These are phyloP conservation scores for Peniophora sp. DNA, from an alignment of 1,284 basidiomycete species.

Conservation along the genomic window DNA sequence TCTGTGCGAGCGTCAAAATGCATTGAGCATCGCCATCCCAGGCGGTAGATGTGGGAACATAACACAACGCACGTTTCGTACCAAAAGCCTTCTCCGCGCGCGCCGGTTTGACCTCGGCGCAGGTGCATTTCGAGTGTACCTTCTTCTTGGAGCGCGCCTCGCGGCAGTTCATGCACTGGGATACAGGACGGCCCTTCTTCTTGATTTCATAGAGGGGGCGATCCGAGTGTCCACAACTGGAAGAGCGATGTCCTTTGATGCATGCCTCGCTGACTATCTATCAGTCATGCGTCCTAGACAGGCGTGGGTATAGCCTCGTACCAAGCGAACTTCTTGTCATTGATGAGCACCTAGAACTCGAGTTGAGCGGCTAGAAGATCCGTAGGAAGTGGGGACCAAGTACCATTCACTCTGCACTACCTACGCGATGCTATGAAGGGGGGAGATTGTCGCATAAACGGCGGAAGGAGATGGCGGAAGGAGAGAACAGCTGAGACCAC, in stretches of 20 bases:
- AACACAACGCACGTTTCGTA: constrained; percentile 41
- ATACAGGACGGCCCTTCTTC: constrained; percentile 79
- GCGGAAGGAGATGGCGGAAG: no score
- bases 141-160: constrained; percentile 67
- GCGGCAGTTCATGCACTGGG: constrained; percentile 75
- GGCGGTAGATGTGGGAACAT: neutral
- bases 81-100: constrained; percentile 26
- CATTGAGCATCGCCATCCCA: neutral
- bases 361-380: no score
- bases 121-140: constrained; percentile 70
- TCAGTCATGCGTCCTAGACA: constrained; percentile 2
- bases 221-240: constrained; percentile 73
- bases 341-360: constrained; percentile 53
- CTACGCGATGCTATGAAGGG: no score
- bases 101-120: constrained; percentile 33
- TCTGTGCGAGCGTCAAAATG: constrained; percentile 10
- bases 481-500: no score
- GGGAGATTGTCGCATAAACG: no score
- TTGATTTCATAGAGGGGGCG: constrained; percentile 80
- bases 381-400: no score
- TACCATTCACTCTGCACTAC: no score
- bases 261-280: constrained; percentile 60
- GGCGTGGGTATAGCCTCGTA: constrained; percentile 21
- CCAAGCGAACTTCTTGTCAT: constrained; percentile 82
- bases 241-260: constrained; percentile 84